Evolutionary conservation across 2,329 filamentous ascomycete genomes (phyloP).

Genomic region (Claviceps sp.): DNA sequence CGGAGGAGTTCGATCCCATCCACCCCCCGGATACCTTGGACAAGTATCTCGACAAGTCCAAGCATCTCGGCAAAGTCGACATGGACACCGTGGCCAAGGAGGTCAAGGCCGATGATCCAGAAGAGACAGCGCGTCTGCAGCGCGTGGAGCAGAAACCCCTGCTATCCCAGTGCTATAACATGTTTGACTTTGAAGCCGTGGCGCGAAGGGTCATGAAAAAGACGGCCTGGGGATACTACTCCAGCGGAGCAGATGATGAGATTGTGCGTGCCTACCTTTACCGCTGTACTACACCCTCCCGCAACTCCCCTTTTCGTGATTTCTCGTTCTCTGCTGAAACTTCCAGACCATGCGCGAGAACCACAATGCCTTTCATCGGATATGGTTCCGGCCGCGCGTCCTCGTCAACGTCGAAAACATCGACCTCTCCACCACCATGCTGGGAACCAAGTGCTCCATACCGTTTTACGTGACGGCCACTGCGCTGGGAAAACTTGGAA

Average conservation of each 20-base stretch:
- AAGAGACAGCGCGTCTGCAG: conserved; percentile 53
- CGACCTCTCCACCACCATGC: conserved; percentile 84
- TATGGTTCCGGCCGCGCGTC: conserved; percentile 86
- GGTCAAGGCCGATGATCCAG: conserved; percentile 51
- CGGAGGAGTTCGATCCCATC: conserved; percentile 82
- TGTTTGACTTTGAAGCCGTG: conserved; percentile 92
- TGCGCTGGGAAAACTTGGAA: conserved; percentile 84
- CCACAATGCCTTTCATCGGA: conserved; percentile 89
- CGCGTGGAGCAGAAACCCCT: conserved; percentile 63
- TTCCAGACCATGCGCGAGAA: conserved; percentile 82
- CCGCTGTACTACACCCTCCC: too few species aligned
- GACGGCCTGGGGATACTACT: conserved; percentile 96
- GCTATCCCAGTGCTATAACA: conserved; percentile 79
- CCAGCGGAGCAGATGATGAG: conserved; percentile 56
- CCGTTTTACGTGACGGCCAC: conserved; percentile 97
- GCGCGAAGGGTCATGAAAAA: conserved; percentile 88
- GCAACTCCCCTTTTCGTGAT: conserved; percentile 2
- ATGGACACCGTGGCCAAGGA: conserved; percentile 68
- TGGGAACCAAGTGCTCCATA: conserved; percentile 69
- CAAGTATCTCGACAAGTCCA: conserved; percentile 70
- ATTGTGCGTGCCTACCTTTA: conserved; percentile 19
- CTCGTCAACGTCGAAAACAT: conserved; percentile 82
- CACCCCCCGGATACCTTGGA: conserved; percentile 76
- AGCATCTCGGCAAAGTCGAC: conserved; percentile 81
- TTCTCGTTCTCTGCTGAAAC: neutral